phyloP scores from a whole-genome alignment of 2,329 filamentous ascomycete species.

The Diaporthe capsici region DNA sequence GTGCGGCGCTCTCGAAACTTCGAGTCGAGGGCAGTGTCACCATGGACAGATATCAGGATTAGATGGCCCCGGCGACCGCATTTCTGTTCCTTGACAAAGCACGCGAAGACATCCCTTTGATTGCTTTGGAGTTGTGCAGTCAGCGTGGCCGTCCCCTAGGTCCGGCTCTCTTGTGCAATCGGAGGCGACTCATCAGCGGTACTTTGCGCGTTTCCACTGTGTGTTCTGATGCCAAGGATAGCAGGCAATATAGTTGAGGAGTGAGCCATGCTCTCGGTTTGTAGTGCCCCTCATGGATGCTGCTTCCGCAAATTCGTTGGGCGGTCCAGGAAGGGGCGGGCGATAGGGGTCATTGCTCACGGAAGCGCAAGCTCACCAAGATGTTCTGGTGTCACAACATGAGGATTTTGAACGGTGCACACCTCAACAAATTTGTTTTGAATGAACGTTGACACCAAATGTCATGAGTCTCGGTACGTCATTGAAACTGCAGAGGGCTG shows the following conservation, averaged over 20 bases:
- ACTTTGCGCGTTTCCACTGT: background rate
- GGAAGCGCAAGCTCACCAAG: background rate
- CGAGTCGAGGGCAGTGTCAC: background rate
- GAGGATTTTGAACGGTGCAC: background rate
- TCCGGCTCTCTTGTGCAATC: background rate
- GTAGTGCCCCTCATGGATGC: background rate
- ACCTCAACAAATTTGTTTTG: background rate
- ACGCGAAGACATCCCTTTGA: background rate
- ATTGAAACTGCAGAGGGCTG: slow-evolving; percentile 9
- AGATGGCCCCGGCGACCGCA: background rate
- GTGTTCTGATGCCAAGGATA: background rate
- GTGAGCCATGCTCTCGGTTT: background rate
- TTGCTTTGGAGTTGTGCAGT: background rate
- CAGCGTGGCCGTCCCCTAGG: background rate
- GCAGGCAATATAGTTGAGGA: background rate
- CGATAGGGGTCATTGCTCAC: background rate
- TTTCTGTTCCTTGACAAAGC: background rate
- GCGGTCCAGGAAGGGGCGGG: background rate
- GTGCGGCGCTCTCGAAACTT: background rate
- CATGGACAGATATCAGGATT: background rate
- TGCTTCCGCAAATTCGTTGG: background rate
- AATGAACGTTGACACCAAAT: background rate
- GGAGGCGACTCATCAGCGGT: background rate
- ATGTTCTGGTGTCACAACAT: background rate
- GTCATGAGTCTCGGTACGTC: background rate